Conservation (phyloP, 1,284 basidiomycete genomes). For the Hymenochaete sp. region DNA sequence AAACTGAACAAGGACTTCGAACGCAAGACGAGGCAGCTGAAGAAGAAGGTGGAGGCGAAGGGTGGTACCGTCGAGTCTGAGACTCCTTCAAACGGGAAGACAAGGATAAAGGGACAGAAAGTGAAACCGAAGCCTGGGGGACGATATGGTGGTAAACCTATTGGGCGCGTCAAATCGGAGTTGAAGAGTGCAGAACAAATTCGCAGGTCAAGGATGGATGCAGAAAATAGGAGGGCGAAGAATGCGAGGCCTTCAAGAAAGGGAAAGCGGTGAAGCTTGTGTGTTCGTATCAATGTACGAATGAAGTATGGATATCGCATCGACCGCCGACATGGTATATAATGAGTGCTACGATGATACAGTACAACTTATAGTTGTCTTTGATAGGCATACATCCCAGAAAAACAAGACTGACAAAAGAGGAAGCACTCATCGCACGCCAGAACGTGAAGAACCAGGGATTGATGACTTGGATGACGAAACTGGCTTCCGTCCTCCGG, state of each 20-base stretch:
- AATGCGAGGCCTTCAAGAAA: slow-evolving; percentile 61
- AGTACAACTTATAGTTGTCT: not conserved
- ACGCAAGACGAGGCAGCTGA: slow-evolving; percentile 52
- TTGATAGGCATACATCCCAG: not conserved
- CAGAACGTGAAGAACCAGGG: slow-evolving; percentile 5
- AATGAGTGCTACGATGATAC: not conserved
- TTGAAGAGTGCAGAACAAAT: slow-evolving; percentile 82
- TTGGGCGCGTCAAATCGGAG: slow-evolving; percentile 62
- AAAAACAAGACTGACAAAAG: not conserved
- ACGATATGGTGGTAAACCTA: slow-evolving; percentile 50
- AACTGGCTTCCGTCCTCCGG: slow-evolving; percentile 6
- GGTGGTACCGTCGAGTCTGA: slow-evolving; percentile 21
- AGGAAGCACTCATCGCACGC: slow-evolving; percentile 6
- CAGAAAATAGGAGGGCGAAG: slow-evolving; percentile 60
- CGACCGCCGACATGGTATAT: not conserved
- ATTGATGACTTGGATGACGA: slow-evolving; percentile 4
- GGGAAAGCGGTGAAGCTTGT: slow-evolving; percentile 32
- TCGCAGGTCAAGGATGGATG: slow-evolving; percentile 57
- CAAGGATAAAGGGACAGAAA: slow-evolving; percentile 27
- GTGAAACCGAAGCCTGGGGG: slow-evolving; percentile 27
- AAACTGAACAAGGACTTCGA: slow-evolving; percentile 62
- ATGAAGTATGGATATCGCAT: not conserved
- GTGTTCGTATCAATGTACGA: slow-evolving; percentile 16
- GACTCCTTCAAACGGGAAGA: slow-evolving; percentile 18
- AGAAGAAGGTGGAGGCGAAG: slow-evolving; percentile 39